Base-by-base conservation (phyloP, 176 grass and related monocot genomes). In the Carex kokanica region DNA sequence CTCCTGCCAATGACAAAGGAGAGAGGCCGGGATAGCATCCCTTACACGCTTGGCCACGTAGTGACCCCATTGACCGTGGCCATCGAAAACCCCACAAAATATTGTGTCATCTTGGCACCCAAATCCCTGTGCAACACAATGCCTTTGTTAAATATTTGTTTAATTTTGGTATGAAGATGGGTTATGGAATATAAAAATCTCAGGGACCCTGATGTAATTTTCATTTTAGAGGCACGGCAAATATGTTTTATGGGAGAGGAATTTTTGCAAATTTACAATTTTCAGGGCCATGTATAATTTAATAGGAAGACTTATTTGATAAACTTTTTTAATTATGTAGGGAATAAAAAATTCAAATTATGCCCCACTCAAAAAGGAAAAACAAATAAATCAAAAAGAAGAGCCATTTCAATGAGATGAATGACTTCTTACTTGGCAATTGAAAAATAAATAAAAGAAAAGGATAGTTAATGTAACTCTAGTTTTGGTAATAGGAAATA, bases 11-110 rank as follows among this genome's bases (percentile, higher is more conserved):
- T 90, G 90, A 83, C 91, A 79, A 31, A 96, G 85, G 65, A 99
- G 88, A 83, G 93, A 84, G 57, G 88, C 58, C 81, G 97, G 93
- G 68, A 99, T 83, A 45, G 89, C 85, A 49, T 96, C 87, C 53
- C 85, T 57, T 38, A 96, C 93, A 8, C 56, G 80, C 75, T 96
- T 99, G n/a, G 97, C 84, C 0, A 99, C 93, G 85, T 99, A 96
- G 78, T 96, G 93, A 8, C 97, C 97, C 97, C 97, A 99, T 29
- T 80, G 88, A 2, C 97, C 97, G 32, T 99, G 97, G 0, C 97
- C 97, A 59, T 99, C 97, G 55, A 99, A 99, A 45, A 99, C 86
- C 60, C 97, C 97, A 80, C 93, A 99, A 25, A 96, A 84, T 74
- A 92, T 69, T 40, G 72, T 92, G 81, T 88, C 88, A 2, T 99